Percentiles rank a stretch among this genome's conserved stretches.
These are phyloP conservation scores for Dryas octopetala DNA, from an alignment of 306 rosid genomes.

Conservation along the genomic window DNA sequence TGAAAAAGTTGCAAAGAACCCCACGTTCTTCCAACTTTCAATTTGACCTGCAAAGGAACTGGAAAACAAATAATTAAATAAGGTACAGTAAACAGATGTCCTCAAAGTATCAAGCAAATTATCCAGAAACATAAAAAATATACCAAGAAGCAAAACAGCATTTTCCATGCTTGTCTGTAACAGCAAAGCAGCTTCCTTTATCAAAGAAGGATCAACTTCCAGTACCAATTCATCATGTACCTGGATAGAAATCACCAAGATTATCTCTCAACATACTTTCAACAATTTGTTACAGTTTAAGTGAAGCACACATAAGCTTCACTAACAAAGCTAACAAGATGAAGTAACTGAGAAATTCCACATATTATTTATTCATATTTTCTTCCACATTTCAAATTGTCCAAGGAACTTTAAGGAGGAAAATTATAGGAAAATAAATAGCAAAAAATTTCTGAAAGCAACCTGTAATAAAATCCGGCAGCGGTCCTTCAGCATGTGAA, in stretches of 20 bases:
- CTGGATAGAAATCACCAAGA: constrained; percentile 42
- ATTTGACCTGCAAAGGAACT: constrained; percentile 88
- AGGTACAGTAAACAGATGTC: constrained; percentile 21
- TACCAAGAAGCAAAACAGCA: constrained; percentile 87
- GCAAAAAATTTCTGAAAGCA: constrained; percentile 17
- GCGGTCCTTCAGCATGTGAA: constrained; percentile 53
- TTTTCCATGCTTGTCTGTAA: constrained; percentile 86
- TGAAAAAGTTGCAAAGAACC: constrained; percentile 79
- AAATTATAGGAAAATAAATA: not conserved
- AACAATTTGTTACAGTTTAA: not conserved
- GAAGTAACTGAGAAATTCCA: not conserved
- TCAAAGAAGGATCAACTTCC: constrained; percentile 78
- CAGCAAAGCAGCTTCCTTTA: constrained; percentile 73
- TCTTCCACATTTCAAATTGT: constrained; percentile 7
- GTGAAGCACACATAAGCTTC: not conserved
- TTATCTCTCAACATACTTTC: not conserved
- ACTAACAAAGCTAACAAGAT: not conserved
- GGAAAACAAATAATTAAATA: constrained; percentile 32
- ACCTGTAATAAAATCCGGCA: constrained; percentile 92
- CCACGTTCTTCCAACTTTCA: constrained; percentile 90
- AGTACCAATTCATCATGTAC: constrained; percentile 94
- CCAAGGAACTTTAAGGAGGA: not conserved
- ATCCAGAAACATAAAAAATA: constrained; percentile 23
- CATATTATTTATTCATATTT: not conserved
- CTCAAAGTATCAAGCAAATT: constrained; percentile 10